Conservation (phyloP, 305 asterid genomes). For the Fraxinus nigra region DNA sequence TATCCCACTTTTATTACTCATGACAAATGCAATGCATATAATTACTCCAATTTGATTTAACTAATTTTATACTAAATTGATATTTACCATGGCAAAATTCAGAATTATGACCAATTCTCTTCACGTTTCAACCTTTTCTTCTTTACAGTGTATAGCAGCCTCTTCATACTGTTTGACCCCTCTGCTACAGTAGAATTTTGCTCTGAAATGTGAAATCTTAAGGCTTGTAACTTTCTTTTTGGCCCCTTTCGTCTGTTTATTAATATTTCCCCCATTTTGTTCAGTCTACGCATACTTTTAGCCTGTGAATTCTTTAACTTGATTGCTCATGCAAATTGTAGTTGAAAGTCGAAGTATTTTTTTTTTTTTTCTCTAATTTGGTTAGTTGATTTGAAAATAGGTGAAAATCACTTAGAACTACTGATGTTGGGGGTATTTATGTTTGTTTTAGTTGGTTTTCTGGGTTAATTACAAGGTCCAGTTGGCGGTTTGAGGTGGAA, state of each 20-base stretch:
- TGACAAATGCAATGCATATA: no score
- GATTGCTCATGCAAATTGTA: constrained; percentile 11
- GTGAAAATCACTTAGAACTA: no score
- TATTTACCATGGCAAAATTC: no score
- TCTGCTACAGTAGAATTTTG: no score
- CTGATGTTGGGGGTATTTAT: background rate
- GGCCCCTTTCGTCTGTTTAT: constrained; percentile 2
- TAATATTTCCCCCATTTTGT: background rate
- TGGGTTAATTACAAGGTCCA: background rate
- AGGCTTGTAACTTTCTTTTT: background rate
- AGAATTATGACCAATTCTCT: no score
- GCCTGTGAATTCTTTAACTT: constrained; percentile 26
- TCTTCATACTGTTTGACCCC: no score
- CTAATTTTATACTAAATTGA: no score
- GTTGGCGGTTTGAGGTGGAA: constrained; percentile 23
- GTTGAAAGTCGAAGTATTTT: constrained; percentile 1
- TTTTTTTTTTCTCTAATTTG: background rate
- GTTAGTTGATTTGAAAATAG: no score
- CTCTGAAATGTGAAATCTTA: no score
- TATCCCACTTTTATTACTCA: no score
- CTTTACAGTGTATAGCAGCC: no score
- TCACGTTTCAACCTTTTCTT: background rate
- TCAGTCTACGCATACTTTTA: constrained; percentile 4
- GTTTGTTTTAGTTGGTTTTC: background rate
- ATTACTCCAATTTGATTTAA: no score